Percentiles rank a stretch among this genome's conserved stretches.
Evolutionary conservation across 495 filamentous ascomycete genomes (phyloP).

Genomic region (Neurospora sp.): DNA sequence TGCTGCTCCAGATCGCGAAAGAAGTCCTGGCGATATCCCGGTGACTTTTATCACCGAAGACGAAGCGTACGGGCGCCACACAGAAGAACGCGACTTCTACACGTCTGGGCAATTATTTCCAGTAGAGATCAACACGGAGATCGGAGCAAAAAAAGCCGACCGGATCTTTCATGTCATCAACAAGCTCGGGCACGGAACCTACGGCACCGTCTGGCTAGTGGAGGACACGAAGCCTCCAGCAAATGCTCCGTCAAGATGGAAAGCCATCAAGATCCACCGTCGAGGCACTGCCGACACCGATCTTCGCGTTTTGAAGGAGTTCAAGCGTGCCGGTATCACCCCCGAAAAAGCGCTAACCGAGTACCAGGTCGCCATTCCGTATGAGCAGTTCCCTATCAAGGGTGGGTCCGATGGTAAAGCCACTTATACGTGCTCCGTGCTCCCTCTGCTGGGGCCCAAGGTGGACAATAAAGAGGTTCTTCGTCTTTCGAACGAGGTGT

Average conservation of each 20-base stretch:
- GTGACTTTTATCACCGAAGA: not conserved
- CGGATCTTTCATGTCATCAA: slow-evolving; percentile 22
- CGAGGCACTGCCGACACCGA: not conserved
- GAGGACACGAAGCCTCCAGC: slow-evolving; percentile 16
- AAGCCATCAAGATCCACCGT: not conserved
- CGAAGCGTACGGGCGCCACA: not conserved
- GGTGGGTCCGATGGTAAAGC: not conserved
- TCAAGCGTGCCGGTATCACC: not conserved
- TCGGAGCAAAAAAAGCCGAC: not conserved
- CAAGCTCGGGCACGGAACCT: slow-evolving; percentile 40
- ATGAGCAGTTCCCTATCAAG: not conserved
- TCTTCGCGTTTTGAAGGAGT: not conserved
- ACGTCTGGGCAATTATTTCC: not conserved
- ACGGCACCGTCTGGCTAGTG: slow-evolving; percentile 42
- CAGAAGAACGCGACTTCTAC: not conserved
- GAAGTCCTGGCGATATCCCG: not conserved
- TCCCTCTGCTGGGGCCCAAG: not conserved
- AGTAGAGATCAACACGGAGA: not conserved
- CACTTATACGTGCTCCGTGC: not conserved
- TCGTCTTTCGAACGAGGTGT: not conserved
- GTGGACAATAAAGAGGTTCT: not conserved
- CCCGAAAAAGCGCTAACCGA: not conserved
- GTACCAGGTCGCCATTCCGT: not conserved
- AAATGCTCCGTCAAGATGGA: not conserved
- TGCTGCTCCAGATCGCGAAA: not conserved